Conservation (phyloP, 2,329 filamentous ascomycete species). For the Claviceps monticola region DNA sequence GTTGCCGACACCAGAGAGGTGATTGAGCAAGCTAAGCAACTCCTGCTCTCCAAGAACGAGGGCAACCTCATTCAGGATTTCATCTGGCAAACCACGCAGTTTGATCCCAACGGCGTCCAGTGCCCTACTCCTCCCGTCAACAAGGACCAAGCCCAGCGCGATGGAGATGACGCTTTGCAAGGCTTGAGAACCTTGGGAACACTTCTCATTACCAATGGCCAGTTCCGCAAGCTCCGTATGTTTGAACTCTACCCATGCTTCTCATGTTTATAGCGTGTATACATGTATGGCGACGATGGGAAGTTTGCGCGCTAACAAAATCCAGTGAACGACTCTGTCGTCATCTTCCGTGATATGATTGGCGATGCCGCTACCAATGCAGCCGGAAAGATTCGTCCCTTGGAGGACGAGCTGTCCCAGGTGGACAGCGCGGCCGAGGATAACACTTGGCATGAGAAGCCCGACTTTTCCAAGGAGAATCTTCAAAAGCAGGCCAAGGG, state of each 20-base stretch:
- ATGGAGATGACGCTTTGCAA: slow-evolving; percentile 70
- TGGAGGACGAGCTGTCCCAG: slow-evolving; percentile 59
- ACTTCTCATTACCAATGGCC: slow-evolving; percentile 85
- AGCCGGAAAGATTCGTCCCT: slow-evolving; percentile 61
- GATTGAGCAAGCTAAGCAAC: slow-evolving; percentile 68
- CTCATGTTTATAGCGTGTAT: background rate
- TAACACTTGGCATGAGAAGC: slow-evolving; percentile 86
- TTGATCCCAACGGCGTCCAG: slow-evolving; percentile 48
- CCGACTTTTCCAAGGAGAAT: slow-evolving; percentile 56
- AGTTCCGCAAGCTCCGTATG: slow-evolving; percentile 81
- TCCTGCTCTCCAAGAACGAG: slow-evolving; percentile 87
- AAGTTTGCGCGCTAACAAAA: background rate
- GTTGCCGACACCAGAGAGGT: slow-evolving; percentile 66
- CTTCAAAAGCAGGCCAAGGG: slow-evolving; percentile 55
- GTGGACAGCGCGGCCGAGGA: slow-evolving; percentile 78
- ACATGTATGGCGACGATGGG: no score
- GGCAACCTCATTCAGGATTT: slow-evolving; percentile 93
- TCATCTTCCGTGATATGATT: slow-evolving; percentile 79
- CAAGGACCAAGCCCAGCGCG: slow-evolving; percentile 66
- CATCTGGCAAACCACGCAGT: slow-evolving; percentile 80
- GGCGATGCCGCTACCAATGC: slow-evolving; percentile 77
- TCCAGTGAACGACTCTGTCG: slow-evolving; percentile 59
- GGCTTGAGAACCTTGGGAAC: slow-evolving; percentile 80
- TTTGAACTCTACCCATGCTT: slow-evolving; percentile 11
- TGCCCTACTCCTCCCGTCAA: slow-evolving; percentile 53